Evolutionary conservation across 306 rosid genomes (phyloP).

Genomic region (barrel medic (Medicago truncatula)): MtrunA17r5.0-ANR NC_053046.1:32380001-32380500

Average conservation of each 20-base stretch:
- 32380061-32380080: neutral
- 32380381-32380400: slow-evolving; percentile 74
- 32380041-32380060: neutral
- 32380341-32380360: slow-evolving; percentile 65
- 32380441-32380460: slow-evolving; percentile 65
- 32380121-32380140: neutral
- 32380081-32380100: neutral
- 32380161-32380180: neutral
- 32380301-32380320: slow-evolving; percentile 27
- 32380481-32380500: slow-evolving; percentile 56
- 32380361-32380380: slow-evolving; percentile 84
- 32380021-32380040: neutral
- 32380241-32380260: neutral
- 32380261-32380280: neutral
- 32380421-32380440: slow-evolving; percentile 87
- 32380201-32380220: neutral
- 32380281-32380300: neutral
- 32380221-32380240: neutral
- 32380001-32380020: too few species aligned
- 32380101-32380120: neutral
- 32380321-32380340: neutral
- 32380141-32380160: neutral
- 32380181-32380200: slow-evolving; percentile 19
- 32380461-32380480: slow-evolving; percentile 62
- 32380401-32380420: slow-evolving; percentile 79